Conservation (phyloP, 1,284 basidiomycete species). For the Tetrapyrgos nigripes region DNA sequence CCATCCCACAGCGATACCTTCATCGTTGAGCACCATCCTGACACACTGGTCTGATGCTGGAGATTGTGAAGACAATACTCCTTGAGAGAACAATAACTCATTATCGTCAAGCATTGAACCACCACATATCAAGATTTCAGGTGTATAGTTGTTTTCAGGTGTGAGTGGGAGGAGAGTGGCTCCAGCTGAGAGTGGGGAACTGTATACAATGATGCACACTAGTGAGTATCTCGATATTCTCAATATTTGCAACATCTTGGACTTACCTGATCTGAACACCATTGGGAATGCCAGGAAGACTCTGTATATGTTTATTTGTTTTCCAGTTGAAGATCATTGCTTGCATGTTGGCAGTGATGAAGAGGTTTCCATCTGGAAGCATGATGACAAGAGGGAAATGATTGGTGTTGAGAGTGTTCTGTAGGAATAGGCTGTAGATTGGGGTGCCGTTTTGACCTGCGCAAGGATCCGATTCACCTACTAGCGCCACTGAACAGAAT, state of each 20-base stretch:
- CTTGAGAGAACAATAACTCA: conserved; percentile 21
- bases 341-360: background rate
- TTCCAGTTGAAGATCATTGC: background rate
- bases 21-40: conserved; percentile 36
- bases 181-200: conserved; percentile 59
- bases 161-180: conserved; percentile 45
- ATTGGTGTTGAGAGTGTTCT: background rate
- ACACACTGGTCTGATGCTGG: conserved; percentile 44
- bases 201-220: background rate
- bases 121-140: conserved; percentile 52
- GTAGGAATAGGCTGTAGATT: conserved; percentile 17
- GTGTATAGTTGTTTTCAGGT: conserved; percentile 33
- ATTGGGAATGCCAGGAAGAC: conserved; percentile 57
- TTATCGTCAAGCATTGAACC: conserved; percentile 37
- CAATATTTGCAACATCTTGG: too few relatives aligned
- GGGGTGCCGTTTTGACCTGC: conserved; percentile 41
- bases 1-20: conserved; percentile 39
- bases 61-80: conserved; percentile 35
- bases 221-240: background rate
- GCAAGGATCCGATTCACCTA: background rate
- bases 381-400: background rate
- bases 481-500: too few relatives aligned
- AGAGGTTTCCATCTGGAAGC: background rate
- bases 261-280: conserved; percentile 55
- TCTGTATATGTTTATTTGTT: conserved; percentile 24